Conservation (phyloP, 441 rosid species). For the Cnidoscolus chayamansa region DNA sequence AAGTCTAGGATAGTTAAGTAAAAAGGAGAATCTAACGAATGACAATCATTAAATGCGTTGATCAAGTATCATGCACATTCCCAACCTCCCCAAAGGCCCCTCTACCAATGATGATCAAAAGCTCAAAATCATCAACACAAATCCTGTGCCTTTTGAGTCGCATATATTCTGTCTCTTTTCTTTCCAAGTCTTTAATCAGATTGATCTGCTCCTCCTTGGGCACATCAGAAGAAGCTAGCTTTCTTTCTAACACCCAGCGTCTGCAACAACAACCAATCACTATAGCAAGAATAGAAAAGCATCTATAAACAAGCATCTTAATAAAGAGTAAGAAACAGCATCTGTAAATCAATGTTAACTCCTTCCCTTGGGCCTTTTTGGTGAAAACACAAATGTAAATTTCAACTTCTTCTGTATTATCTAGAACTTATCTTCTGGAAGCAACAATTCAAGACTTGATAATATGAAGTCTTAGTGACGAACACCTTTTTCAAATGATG, state of each 20-base stretch:
- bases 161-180: constrained; percentile 93
- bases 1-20: background rate
- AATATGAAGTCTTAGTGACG: background rate
- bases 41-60: constrained; percentile 15
- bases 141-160: constrained; percentile 91
- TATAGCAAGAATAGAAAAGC: constrained; percentile 12
- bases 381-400: background rate
- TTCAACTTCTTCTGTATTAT: background rate
- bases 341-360: background rate
- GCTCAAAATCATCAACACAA: constrained; percentile 92
- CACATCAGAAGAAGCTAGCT: constrained; percentile 80
- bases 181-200: constrained; percentile 85
- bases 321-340: constrained; percentile 1
- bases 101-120: constrained; percentile 84
- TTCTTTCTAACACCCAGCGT: constrained; percentile 86
- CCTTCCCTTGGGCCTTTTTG: constrained; percentile 1
- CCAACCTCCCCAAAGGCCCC: constrained; percentile 97
- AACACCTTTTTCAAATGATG: background rate
- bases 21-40: constrained; percentile 7
- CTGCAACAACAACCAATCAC: constrained; percentile 43
- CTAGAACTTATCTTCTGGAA: background rate
- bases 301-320: constrained; percentile 4
- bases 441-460: background rate
- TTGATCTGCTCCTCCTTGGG: constrained; percentile 81
- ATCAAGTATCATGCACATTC: constrained; percentile 15